Percentiles rank a stretch among this genome's conserved stretches.
phyloP scores from a whole-genome alignment of 768 basidiomycete genomes.

The Auriscalpium microsporum region DNA sequence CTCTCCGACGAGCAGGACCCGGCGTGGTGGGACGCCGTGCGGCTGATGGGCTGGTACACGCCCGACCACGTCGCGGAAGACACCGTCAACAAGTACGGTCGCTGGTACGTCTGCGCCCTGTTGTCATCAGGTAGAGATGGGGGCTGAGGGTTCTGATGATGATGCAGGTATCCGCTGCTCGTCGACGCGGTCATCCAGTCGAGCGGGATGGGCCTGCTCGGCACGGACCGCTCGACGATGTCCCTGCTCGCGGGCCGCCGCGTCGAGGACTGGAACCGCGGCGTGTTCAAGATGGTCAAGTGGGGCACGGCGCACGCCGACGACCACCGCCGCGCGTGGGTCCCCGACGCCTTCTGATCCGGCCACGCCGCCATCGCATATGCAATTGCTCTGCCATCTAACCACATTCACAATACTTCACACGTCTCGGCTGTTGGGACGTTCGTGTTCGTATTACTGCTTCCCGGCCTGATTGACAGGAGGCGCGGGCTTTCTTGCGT shows the following conservation, averaged over 20 bases:
- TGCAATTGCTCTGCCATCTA: too few relatives aligned
- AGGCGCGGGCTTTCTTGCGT: too few relatives aligned
- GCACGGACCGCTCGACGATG: constrained; percentile 67
- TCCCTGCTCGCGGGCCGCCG: constrained; percentile 56
- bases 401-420: too few relatives aligned
- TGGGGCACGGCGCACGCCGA: constrained; percentile 55
- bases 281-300: constrained; percentile 40
- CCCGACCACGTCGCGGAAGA: constrained; percentile 24
- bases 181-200: constrained; percentile 70
- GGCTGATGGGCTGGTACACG: constrained; percentile 27
- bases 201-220: constrained; percentile 57
- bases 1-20: constrained; percentile 35
- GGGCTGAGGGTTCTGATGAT: neutral
- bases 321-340: constrained; percentile 32
- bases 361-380: too few relatives aligned
- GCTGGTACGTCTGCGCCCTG: constrained; percentile 22
- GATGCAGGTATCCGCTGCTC: constrained; percentile 57
- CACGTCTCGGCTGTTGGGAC: too few relatives aligned
- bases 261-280: constrained; percentile 58
- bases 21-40: constrained; percentile 31
- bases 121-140: neutral
- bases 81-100: constrained; percentile 27
- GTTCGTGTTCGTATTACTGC: too few relatives aligned
- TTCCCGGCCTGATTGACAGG: too few relatives aligned
- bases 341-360: too few relatives aligned